Percentiles rank a stretch among this genome's conserved stretches.
phyloP scores from a whole-genome alignment of 495 filamentous ascomycete genomes.

The Tuber magnatum region DNA sequence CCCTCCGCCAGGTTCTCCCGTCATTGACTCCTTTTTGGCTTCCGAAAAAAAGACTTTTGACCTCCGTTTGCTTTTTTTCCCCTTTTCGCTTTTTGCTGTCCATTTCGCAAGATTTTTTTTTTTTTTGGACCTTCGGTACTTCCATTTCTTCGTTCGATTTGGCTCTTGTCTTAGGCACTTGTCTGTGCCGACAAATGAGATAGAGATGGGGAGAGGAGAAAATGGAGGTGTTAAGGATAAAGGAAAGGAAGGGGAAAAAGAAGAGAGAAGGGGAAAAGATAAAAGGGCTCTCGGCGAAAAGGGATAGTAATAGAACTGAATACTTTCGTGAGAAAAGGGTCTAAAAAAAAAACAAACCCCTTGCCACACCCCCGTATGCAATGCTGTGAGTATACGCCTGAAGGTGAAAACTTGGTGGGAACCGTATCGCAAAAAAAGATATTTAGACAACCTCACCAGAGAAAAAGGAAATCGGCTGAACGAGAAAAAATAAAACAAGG shows the following conservation, averaged over 20 bases:
- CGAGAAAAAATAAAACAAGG: conserved; percentile 8
- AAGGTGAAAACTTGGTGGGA: conserved; percentile 9
- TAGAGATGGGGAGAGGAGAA: not conserved
- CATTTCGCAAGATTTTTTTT: not conserved
- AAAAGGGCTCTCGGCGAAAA: not conserved
- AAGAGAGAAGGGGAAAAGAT: not conserved
- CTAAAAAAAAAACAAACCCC: conserved; percentile 18
- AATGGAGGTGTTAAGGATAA: not conserved
- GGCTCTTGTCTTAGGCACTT: not conserved
- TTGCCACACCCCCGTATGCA: conserved; percentile 9
- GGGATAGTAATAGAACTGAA: not conserved
- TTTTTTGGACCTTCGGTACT: not conserved
- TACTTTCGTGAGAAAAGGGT: conserved; percentile 5
- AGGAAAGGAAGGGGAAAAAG: conserved; percentile 10
- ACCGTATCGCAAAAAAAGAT: conserved; percentile 4
- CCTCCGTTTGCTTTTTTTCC: not conserved
- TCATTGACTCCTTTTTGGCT: conserved; percentile 6
- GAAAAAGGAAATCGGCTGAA: conserved; percentile 10
- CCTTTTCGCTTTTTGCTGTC: not conserved
- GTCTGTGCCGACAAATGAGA: not conserved
- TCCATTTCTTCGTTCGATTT: not conserved
- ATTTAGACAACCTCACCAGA: conserved; percentile 9
- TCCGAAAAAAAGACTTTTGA: conserved; percentile 5
- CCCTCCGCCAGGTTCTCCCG: not conserved
- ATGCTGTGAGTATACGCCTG: conserved; percentile 10